Conservation (phyloP, 2,329 filamentous ascomycete species). For the Emergomyces africanus region DNA sequence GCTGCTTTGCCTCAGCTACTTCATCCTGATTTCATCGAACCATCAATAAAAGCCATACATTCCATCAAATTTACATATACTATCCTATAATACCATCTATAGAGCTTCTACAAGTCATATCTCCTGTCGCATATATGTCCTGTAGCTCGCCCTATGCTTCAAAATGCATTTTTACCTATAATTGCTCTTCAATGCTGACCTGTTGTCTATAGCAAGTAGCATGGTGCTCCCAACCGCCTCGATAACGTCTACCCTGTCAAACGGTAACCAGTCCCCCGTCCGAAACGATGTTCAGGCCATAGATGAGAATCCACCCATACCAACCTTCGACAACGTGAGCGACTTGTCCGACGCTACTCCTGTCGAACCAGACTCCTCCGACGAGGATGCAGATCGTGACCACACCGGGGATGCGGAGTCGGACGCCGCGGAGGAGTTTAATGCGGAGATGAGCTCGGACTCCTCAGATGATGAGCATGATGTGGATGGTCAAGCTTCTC, state of each 20-base stretch:
- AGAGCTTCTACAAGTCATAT: slow-evolving; percentile 15
- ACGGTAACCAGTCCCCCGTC: slow-evolving; percentile 17
- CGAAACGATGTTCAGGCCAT: background rate
- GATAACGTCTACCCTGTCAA: slow-evolving; percentile 19
- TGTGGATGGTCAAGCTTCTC: slow-evolving; percentile 40
- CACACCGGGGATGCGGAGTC: slow-evolving; percentile 1
- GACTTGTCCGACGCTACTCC: slow-evolving; percentile 15
- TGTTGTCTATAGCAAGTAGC: slow-evolving; percentile 28
- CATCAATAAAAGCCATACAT: slow-evolving; percentile 25
- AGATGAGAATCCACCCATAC: slow-evolving; percentile 3
- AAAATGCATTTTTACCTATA: slow-evolving; percentile 10
- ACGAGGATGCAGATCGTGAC: slow-evolving; percentile 5
- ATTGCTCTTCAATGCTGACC: slow-evolving; percentile 31
- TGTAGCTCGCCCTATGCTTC: slow-evolving; percentile 15
- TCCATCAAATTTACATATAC: slow-evolving; percentile 23
- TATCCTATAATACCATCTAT: slow-evolving; percentile 14
- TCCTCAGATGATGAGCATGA: slow-evolving; percentile 38
- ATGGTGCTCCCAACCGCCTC: slow-evolving; percentile 33
- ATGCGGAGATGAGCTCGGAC: slow-evolving; percentile 22
- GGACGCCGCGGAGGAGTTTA: background rate
- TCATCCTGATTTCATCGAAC: slow-evolving; percentile 24
- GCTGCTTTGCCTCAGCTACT: slow-evolving; percentile 12
- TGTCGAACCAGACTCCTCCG: slow-evolving; percentile 9
- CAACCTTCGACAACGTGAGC: background rate
- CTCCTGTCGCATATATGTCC: slow-evolving; percentile 24